Evolutionary conservation across 2,329 filamentous ascomycete species (phyloP), one percentile per base, ranked within the genome.

Genomic region (Neonectria coccinea): DNA sequence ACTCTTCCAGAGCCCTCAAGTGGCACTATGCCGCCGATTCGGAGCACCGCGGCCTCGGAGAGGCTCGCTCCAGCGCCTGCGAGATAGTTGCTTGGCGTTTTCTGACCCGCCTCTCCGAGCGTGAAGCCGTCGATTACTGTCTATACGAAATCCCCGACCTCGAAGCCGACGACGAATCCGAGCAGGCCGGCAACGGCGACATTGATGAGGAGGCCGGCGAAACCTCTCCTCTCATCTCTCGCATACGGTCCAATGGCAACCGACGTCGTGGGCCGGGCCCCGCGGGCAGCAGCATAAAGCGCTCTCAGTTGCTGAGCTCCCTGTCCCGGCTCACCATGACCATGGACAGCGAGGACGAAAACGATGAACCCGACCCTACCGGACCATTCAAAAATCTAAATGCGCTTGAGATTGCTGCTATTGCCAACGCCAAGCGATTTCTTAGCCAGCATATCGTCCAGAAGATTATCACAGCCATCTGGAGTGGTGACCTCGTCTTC

Each of bases 401-500:
- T 76, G 93, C 93, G 2, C 84, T 98, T 16, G 93, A 97, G 76
- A 94, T 97, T 73, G 93, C 93, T 27, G 90, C 91, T 50, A 89
- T 97, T 20, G 91, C 91, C 12, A 86, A 92, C 63, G 92, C 92
- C 31, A 97, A 97, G 80, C 91, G 91, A 50, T 97, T 97, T 70
- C 85, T 97, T 39, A 91, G 90, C 74, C 93, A 97, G 77, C 86
- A 86, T 64, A 87, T 92, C 3, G 91, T 97, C 11, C 93, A 97
- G 75, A 92, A 91, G 73, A 91, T 97, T 69, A 88, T 97, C 66
- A 91, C 91, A 50, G 91, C 91, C 53, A 92, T 97, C 58, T 97
- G 93, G 93, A 89, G 90, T 67, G 93, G 93, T 50, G 90, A 94
- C 69, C 93, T 97, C 65, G 87, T 94, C 41, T 96, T 97, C 77